Base-by-base conservation (phyloP, 192 early-diverging fungal species). In the Coemansia sp. region DNA sequence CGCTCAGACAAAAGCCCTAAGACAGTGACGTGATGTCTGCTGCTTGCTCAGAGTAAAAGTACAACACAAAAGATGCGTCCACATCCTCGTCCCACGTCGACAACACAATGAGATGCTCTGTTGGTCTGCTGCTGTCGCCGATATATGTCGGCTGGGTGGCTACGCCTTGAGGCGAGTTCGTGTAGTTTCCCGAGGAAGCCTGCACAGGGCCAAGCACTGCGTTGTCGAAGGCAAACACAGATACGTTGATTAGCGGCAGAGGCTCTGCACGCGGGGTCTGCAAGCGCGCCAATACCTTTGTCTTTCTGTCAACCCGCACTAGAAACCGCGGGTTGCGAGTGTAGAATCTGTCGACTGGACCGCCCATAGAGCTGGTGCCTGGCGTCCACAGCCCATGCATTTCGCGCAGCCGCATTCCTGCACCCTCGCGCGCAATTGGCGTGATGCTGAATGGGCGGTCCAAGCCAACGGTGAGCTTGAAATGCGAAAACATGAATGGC, bases 371-470 rank as follows among this genome's bases (percentile, higher is more conserved):
- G 64, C 71, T 86, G 21, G 85, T 77, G 2, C 88, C 88, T 0
- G 72, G 69, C 66, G 66, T 75, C 88, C 89, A 92, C 66, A 51
- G 35, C 1, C 73, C 78, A 46, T 81, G 73, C 61, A 81, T 56
- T 58, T 81, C 78, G 38, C 78, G 78, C 69, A 72, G 46, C 8
- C 78, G 73, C 88, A 92, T 90, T 4, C 90, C 89, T 71, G 90
- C 91, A 57, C 92, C 92, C 73, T 94, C 92, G 45, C 83, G 68
- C 12, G 92, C 87, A 64, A 94, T 89, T 7, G 87, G 66, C 12
- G 81, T 72, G 6, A 90, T 36, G 9, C 65, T 63, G 46, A 92
- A 85, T 10, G 77, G 71, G 15, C 68, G 49, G 52, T 84, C 85
- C 23, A 88, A 85, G 41, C 85, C 81, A 15, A 92, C 75, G 5